Conservation (phyloP, 2,329 filamentous ascomycete genomes). For the Lizonia empirigonia region DNA sequence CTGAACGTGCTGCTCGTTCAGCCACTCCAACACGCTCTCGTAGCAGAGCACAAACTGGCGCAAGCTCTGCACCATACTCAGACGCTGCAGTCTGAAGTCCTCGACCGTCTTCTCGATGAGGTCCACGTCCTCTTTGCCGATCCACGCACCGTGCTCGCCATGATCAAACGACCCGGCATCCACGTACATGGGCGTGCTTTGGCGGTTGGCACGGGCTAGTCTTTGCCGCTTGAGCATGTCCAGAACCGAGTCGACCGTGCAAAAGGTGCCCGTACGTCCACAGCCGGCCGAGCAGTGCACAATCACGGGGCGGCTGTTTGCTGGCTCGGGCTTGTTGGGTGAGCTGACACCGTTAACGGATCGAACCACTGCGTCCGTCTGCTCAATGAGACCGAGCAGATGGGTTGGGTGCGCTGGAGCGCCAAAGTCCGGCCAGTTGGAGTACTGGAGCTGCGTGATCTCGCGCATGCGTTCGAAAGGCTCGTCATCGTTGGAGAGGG, state of each 20-base stretch:
- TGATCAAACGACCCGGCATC: constrained; percentile 28
- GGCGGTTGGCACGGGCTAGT: constrained; percentile 43
- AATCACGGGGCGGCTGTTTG: constrained; percentile 70
- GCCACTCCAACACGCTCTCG: constrained; percentile 91
- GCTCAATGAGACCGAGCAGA: constrained; percentile 85
- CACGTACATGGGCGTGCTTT: constrained; percentile 52
- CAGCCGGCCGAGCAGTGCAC: constrained; percentile 97
- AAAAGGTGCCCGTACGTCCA: constrained; percentile 94
- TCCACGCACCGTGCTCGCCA: constrained; percentile 64
- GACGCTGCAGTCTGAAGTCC: constrained; percentile 83
- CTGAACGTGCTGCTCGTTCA: constrained; percentile 55
- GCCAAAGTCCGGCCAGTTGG: constrained; percentile 97
- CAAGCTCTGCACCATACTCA: constrained; percentile 97
- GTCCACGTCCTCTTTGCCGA: constrained; percentile 73
- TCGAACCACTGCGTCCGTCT: constrained; percentile 75
- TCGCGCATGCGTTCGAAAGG: constrained; percentile 89
- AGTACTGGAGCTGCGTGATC: constrained; percentile 92
- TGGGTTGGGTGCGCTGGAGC: constrained; percentile 87
- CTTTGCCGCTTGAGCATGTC: constrained; percentile 94
- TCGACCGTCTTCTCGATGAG: constrained; percentile 86
- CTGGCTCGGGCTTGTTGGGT: constrained; percentile 62
- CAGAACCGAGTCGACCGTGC: constrained; percentile 92
- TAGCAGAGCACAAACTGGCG: constrained; percentile 96
- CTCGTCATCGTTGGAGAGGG: constrained; percentile 73
- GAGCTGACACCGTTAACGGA: constrained; percentile 51